Conservation (phyloP, 305 asterid genomes). For the Galium porrigens region DNA sequence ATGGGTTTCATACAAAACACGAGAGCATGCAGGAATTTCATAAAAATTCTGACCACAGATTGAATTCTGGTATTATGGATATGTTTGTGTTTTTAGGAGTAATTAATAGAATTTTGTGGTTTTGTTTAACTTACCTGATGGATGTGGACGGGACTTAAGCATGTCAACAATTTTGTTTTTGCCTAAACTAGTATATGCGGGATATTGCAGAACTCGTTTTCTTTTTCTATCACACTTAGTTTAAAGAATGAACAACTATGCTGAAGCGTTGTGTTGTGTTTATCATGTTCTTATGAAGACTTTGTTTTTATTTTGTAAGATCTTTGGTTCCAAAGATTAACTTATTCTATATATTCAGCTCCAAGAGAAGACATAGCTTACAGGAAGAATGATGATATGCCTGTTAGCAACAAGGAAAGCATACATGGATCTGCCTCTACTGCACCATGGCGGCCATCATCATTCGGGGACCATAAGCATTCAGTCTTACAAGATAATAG, state of each 20-base stretch:
- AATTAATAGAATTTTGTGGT: too few relatives aligned
- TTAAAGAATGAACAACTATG: too few relatives aligned
- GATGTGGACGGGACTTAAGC: background rate
- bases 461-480: constrained; percentile 35
- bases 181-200: background rate
- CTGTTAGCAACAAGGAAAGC: constrained; percentile 28
- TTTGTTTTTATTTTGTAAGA: background rate
- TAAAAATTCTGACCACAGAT: constrained; percentile 26
- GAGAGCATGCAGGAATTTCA: constrained; percentile 26
- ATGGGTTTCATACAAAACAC: constrained; percentile 20
- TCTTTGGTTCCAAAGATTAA: constrained; percentile 1
- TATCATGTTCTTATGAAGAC: background rate
- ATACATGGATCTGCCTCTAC: constrained; percentile 30
- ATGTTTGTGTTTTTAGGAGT: too few relatives aligned
- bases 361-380: constrained; percentile 26
- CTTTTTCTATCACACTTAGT: too few relatives aligned
- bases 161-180: background rate
- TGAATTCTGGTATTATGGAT: constrained; percentile 22
- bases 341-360: constrained; percentile 23
- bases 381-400: constrained; percentile 27
- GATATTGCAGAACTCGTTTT: too few relatives aligned
- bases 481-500: constrained; percentile 34
- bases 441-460: constrained; percentile 41
- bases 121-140: too few relatives aligned
- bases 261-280: too few relatives aligned